Conservation (phyloP, 2,329 filamentous ascomycete genomes). For the Aspergillus pseudotamarii region DNA sequence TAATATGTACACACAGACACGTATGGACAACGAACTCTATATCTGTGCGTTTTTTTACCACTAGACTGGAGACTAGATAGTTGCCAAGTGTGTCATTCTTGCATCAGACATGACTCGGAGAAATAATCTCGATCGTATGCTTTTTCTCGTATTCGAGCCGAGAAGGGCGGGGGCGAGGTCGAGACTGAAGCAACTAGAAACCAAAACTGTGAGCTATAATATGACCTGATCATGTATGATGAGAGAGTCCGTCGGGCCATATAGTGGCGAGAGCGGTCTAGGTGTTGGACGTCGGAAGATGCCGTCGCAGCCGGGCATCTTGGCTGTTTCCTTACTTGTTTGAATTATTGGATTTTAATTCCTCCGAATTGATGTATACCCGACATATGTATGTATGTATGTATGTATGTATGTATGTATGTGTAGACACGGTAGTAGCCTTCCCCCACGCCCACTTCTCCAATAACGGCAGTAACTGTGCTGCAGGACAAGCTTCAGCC, state of each 20-base stretch:
- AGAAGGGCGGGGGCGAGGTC: not conserved
- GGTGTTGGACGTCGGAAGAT: not conserved
- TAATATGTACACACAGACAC: not conserved
- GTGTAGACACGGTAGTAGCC: not conserved
- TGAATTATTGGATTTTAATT: not conserved
- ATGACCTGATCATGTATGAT: not conserved
- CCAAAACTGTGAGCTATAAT: not conserved
- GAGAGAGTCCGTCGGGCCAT: not conserved
- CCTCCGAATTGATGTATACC: not conserved
- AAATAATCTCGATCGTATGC: not conserved
- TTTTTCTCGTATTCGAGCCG: not conserved
- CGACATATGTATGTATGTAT: not conserved
- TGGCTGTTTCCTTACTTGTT: not conserved
- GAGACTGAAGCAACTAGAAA: not conserved
- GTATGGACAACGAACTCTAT: not conserved
- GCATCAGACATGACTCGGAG: not conserved
- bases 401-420: not conserved
- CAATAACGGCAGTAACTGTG: not conserved
- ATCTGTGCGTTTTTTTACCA: not conserved
- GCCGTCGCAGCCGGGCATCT: not conserved
- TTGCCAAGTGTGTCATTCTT: not conserved
- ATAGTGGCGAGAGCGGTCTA: not conserved
- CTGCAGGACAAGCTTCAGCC: conserved; percentile 15
- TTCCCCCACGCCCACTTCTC: not conserved
- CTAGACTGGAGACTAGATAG: not conserved